These are phyloP conservation scores for Mycena latifolia DNA, from an alignment of 768 basidiomycete genomes.

Conservation along the genomic window DNA sequence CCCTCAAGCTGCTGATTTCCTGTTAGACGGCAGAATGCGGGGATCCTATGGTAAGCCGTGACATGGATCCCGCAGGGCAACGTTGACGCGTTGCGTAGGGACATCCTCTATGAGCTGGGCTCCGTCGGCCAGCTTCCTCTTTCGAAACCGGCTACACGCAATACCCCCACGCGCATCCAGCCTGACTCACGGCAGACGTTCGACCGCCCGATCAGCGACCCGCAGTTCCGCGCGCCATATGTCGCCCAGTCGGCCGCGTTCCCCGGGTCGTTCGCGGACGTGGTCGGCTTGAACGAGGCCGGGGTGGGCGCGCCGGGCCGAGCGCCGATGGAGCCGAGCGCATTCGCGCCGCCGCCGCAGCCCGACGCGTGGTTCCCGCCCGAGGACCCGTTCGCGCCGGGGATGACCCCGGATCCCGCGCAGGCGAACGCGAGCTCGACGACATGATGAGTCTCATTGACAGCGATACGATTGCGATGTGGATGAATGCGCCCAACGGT, in stretches of 20 bases:
- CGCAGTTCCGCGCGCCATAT: constrained; percentile 19
- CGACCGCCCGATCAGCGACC: constrained; percentile 9
- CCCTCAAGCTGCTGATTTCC: not conserved
- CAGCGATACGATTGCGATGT: constrained; percentile 33
- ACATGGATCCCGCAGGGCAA: not conserved
- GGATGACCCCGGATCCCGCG: not conserved
- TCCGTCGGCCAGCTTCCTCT: constrained; percentile 32
- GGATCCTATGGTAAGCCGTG: constrained; percentile 48
- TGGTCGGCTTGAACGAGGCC: not conserved
- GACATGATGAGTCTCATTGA: constrained; percentile 35
- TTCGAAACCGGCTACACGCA: not conserved
- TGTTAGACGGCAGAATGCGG: constrained; percentile 59
- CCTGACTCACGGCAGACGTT: constrained; percentile 19
- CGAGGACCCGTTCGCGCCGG: constrained; percentile 16
- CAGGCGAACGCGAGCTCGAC: constrained; percentile 21
- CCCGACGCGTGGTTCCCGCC: constrained; percentile 25
- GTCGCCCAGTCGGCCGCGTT: too few species aligned
- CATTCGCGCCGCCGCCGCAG: constrained; percentile 27
- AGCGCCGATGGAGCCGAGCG: constrained; percentile 29
- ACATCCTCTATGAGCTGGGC: constrained; percentile 41
- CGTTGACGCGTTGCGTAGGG: constrained; percentile 1
- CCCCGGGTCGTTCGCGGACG: constrained; percentile 28
- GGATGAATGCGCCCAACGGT: constrained; percentile 34
- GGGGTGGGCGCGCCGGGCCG: not conserved
- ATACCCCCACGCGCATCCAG: not conserved